Conservation (phyloP, 73 alveolate species). For the Stentor coeruleus region DNA sequence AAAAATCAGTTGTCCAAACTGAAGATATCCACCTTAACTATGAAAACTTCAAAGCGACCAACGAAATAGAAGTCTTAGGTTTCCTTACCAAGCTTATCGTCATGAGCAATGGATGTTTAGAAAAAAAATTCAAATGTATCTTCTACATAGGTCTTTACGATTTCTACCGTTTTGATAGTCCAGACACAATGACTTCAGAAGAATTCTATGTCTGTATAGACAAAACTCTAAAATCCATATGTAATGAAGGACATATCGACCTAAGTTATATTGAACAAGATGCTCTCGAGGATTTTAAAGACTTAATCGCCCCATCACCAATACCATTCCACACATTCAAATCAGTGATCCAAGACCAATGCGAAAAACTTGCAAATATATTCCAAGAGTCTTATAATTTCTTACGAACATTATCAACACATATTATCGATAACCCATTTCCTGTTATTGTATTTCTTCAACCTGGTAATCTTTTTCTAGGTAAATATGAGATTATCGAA, state of each 20-base stretch:
- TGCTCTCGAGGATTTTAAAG: constrained; percentile 19
- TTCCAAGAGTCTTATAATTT: constrained; percentile 25
- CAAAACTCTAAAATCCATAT: constrained; percentile 1
- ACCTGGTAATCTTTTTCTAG: constrained; percentile 44
- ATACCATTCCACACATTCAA: neutral
- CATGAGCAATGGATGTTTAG: neutral
- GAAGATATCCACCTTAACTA: constrained; percentile 13
- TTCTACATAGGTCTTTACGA: neutral
- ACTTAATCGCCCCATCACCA: neutral
- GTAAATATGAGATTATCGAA: constrained; percentile 34
- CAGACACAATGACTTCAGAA: constrained; percentile 6
- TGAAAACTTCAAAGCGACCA: neutral
- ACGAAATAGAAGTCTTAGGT: constrained; percentile 25
- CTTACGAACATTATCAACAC: constrained; percentile 20
- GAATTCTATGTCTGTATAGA: constrained; percentile 15
- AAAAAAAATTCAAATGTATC: constrained; percentile 12
- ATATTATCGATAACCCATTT: constrained; percentile 17
- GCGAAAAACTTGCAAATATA: neutral
- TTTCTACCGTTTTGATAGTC: neutral
- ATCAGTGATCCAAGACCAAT: neutral
- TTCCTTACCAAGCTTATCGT: constrained; percentile 11
- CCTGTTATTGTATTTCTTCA: constrained; percentile 15
- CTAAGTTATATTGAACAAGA: neutral
- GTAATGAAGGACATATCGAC: neutral
- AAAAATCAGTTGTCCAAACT: neutral